phyloP scores from a whole-genome alignment of 139 green algal species.

The Tetraselmis chui region DNA sequence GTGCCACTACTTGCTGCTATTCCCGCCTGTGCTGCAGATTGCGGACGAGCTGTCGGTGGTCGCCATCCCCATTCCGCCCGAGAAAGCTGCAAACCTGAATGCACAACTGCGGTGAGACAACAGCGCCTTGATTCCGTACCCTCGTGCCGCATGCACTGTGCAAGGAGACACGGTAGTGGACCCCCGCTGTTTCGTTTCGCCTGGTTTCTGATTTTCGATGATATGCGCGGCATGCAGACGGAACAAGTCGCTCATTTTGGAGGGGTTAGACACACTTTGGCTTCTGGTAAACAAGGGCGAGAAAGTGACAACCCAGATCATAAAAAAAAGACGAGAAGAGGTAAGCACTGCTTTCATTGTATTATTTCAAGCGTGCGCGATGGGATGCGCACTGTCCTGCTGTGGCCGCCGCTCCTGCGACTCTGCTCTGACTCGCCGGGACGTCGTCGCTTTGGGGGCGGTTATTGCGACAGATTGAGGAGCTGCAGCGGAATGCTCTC shows the following conservation, averaged over 20 bases:
- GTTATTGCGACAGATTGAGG: not conserved
- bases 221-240: not conserved
- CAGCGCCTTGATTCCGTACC: no score
- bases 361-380: no score
- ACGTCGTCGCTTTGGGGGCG: no score
- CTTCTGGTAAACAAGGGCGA: not conserved
- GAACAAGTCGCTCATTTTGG: not conserved
- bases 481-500: not conserved
- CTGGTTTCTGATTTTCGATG: no score
- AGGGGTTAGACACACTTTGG: not conserved
- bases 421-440: no score
- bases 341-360: no score
- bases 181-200: no score
- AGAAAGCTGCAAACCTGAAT: not conserved
- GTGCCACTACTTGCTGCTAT: not conserved
- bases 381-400: no score
- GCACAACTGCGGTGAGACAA: not conserved
- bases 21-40: not conserved
- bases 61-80: not conserved
- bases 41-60: not conserved
- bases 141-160: no score
- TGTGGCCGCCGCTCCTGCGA: no score
- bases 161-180: no score
- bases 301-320: not conserved
- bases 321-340: not conserved